Conservation (phyloP, 2,329 filamentous ascomycete species). For the Ploettnerulaceae sp. region DNA sequence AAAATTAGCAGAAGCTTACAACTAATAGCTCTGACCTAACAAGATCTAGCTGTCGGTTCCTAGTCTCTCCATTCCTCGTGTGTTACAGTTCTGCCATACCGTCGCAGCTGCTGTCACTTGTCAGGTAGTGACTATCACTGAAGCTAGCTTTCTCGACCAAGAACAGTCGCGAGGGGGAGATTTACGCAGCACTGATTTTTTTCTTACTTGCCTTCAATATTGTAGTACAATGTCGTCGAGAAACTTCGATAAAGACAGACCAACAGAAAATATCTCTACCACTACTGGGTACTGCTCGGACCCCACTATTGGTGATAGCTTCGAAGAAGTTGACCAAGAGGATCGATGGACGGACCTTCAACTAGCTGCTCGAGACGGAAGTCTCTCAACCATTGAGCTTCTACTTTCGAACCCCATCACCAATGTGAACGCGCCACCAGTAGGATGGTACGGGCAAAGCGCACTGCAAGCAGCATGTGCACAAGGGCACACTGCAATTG, state of each 20-base stretch:
- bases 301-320: background rate
- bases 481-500: background rate
- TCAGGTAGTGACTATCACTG: too few species aligned
- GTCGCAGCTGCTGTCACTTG: too few species aligned
- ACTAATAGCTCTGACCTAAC: too few species aligned
- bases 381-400: background rate
- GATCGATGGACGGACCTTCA: constrained; percentile 1
- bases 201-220: too few species aligned
- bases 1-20: too few species aligned
- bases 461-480: constrained; percentile 4
- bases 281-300: constrained; percentile 4
- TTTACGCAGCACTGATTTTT: too few species aligned
- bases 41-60: too few species aligned
- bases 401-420: background rate
- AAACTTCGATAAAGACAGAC: background rate
- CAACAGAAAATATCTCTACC: constrained; percentile 3
- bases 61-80: too few species aligned
- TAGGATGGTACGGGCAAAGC: constrained; percentile 3
- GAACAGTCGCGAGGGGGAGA: too few species aligned
- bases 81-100: too few species aligned
- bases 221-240: background rate
- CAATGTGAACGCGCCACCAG: background rate
- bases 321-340: constrained; percentile 1
- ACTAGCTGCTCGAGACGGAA: background rate
- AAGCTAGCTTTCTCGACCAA: too few species aligned